Conservation (phyloP, 768 basidiomycete species). For the Podaxis sp. region DNA sequence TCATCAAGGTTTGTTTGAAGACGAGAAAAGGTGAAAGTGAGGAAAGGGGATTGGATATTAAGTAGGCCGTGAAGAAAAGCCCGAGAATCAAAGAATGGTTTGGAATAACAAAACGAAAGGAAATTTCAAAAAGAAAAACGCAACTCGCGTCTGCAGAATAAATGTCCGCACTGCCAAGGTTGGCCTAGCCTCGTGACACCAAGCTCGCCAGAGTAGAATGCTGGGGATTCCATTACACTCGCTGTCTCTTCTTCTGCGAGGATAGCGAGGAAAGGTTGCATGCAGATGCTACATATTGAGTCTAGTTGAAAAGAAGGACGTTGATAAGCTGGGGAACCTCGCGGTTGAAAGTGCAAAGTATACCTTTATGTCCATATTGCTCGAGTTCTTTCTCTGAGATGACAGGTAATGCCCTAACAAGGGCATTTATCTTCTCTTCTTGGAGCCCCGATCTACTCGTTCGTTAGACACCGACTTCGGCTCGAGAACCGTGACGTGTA, state of each 20-base stretch:
- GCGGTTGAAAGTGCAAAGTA: background rate
- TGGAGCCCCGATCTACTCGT: background rate
- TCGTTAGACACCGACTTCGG: background rate
- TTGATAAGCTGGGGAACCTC: background rate
- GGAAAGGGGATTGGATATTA: background rate
- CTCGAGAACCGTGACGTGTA: background rate
- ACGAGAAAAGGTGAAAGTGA: background rate
- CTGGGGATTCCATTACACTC: slow-evolving; percentile 75
- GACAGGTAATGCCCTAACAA: slow-evolving; percentile 21
- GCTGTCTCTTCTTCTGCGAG: slow-evolving; percentile 77
- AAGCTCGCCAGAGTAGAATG: slow-evolving; percentile 63
- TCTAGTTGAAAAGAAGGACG: slow-evolving; percentile 39
- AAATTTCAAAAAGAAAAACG: background rate
- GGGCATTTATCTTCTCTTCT: slow-evolving; percentile 1
- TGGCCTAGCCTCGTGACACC: slow-evolving; percentile 66
- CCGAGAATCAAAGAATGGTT: background rate
- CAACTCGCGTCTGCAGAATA: slow-evolving; percentile 84
- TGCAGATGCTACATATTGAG: slow-evolving; percentile 73
- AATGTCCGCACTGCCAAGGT: slow-evolving; percentile 58
- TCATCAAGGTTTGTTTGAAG: background rate
- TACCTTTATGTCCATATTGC: slow-evolving; percentile 48
- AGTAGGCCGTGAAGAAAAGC: background rate
- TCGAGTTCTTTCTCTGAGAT: slow-evolving; percentile 48
- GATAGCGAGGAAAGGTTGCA: slow-evolving; percentile 64
- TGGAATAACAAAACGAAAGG: background rate